Evolutionary conservation across 2,329 filamentous ascomycete species (phyloP), one percentile per base, ranked within the genome.

Genomic region (Nannizziopsis barbatae): DNA sequence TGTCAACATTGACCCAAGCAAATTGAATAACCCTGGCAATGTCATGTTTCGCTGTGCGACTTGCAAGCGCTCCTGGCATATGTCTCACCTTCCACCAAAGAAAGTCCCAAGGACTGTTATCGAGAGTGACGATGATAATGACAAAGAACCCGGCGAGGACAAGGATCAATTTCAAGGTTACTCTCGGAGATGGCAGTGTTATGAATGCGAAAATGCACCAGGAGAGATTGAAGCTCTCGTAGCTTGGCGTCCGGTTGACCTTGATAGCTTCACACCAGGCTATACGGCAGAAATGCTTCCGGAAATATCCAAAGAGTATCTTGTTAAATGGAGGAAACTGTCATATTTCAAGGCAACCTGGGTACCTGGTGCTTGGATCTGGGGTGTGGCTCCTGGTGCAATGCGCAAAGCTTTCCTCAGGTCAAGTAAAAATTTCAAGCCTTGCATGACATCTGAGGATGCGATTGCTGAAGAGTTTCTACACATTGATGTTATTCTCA

Each of bases 301-400:
- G 9, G 83, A 92, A 59, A 83, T 87, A 47, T 74, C 84, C n/a
- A 89, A 89, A 55, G 87, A 95, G 56, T 98, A 96, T 59, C 75
- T 98, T 2, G 70, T 98, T 57, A 95, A 92, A 62, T 96, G 89
- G 86, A 80, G 84, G 39, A 72, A 74, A 0, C 74, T 78, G 49
- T 95, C 90, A 0, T 93, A 95, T 59, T 83, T 81, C 53, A 82
- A 86, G 55, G 86, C 85, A 46, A 74, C 73, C 5, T 98, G 93
- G 92, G 84, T 87, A 75, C 80, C 87, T 8, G 92, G 90, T 10
- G 75, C 83, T 12, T 98, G 92, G 92, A 76, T 94, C 0, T 90
- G 79, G 72, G 87, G 88, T 5, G 73, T 83, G 8, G 76, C 78
- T 12, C 68, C 75, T 10, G 58, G 66, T 2, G 50, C 63, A 0